A percentile compares a stretch with the other conserved stretches of the same genome.
These are phyloP conservation scores for Salmacisia buchloeana DNA, from an alignment of 1,284 basidiomycete genomes.

Conservation along the genomic window DNA sequence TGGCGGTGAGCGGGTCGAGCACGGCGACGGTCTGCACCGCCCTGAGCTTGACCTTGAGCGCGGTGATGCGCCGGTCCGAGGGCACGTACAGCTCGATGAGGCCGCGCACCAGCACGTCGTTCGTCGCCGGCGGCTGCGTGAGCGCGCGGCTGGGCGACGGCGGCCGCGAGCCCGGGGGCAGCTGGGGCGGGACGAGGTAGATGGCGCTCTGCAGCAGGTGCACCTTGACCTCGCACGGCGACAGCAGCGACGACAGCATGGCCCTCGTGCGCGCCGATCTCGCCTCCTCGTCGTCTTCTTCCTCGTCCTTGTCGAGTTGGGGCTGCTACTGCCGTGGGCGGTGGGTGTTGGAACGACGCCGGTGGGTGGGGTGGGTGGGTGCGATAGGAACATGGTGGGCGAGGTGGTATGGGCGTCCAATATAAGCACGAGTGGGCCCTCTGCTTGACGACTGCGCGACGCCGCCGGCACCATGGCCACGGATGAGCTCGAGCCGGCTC, in stretches of 20 bases:
- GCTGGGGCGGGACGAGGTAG: slow-evolving; percentile 44
- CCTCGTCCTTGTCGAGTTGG: not conserved
- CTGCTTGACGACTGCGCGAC: too few relatives aligned
- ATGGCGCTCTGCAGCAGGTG: slow-evolving; percentile 46
- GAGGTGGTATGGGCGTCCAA: too few relatives aligned
- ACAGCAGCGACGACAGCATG: slow-evolving; percentile 44
- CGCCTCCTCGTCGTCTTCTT: not conserved
- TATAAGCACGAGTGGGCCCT: too few relatives aligned
- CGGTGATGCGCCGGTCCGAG: slow-evolving; percentile 39
- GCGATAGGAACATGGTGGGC: too few relatives aligned
- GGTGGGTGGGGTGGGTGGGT: too few relatives aligned
- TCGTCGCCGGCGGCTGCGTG: slow-evolving; percentile 39
- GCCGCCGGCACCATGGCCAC: too few relatives aligned
- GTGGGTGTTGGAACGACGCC: too few relatives aligned
- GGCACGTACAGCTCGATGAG: slow-evolving; percentile 47
- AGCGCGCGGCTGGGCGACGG: slow-evolving; percentile 10
- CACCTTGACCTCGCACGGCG: slow-evolving; percentile 44
- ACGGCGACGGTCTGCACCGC: slow-evolving; percentile 46
- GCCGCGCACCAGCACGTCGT: slow-evolving; percentile 47
- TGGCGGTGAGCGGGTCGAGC: slow-evolving; percentile 32
- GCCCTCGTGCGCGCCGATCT: not conserved
- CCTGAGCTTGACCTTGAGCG: slow-evolving; percentile 42
- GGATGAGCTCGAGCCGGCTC: too few relatives aligned
- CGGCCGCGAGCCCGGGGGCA: slow-evolving; percentile 19
- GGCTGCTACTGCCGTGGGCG: not conserved